A percentile compares a stretch with the other conserved stretches of the same genome.
phyloP scores from a whole-genome alignment of 495 filamentous ascomycete species.

The Xylaria cubensis region DNA sequence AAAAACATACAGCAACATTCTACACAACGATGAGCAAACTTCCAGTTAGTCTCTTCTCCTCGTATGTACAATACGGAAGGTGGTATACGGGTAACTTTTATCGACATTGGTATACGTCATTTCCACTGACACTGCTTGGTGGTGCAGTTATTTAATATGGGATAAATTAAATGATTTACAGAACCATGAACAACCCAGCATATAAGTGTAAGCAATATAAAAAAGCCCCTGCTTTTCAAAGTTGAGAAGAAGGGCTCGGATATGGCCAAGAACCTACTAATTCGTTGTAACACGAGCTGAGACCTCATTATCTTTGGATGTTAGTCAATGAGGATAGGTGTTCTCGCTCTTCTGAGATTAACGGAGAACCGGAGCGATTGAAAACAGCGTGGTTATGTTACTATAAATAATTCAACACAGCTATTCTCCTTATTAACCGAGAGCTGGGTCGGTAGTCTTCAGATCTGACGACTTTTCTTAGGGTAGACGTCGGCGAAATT shows the following conservation, averaged over 20 bases:
- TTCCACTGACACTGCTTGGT: not conserved
- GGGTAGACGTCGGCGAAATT: slow-evolving; percentile 7
- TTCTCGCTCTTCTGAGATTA: slow-evolving; percentile 5
- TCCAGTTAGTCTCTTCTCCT: not conserved
- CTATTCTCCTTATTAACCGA: slow-evolving; percentile 21
- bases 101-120: slow-evolving; percentile 16
- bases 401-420: slow-evolving; percentile 15
- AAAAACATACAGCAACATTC: not conserved
- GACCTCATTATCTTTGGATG: not conserved
- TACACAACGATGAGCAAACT: not conserved
- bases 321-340: not conserved
- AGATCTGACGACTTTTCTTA: not conserved
- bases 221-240: not conserved
- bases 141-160: slow-evolving; percentile 19
- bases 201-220: not conserved
- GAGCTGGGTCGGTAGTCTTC: not conserved
- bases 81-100: not conserved
- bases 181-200: not conserved
- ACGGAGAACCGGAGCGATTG: not conserved
- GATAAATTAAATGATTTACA: slow-evolving; percentile 13
- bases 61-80: not conserved
- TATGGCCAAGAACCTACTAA: not conserved
- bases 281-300: not conserved
- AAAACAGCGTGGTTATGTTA: not conserved
- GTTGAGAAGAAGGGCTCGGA: not conserved